Conservation (phyloP, 2,329 filamentous ascomycete genomes). For the Phoma sp. region DNA sequence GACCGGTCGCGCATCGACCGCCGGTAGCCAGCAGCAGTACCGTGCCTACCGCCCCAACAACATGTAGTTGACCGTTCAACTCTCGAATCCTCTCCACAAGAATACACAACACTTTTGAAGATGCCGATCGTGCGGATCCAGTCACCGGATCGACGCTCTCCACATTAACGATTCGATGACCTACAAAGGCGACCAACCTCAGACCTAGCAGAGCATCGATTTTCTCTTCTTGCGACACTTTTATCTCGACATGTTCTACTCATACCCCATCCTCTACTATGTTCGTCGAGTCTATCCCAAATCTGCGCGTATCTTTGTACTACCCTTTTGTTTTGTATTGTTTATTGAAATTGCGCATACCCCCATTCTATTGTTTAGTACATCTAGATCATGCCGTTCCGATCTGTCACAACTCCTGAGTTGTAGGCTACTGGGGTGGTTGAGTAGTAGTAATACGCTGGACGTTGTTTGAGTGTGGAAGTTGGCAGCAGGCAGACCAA, state of each 20-base stretch:
- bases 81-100: too few species aligned
- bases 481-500: not conserved
- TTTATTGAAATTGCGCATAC: conserved; percentile 35
- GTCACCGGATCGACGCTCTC: not conserved
- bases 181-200: not conserved
- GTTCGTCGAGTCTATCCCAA: conserved; percentile 2
- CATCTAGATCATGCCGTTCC: conserved; percentile 25
- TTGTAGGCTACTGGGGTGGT: not conserved
- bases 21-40: conserved; percentile 39
- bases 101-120: too few species aligned
- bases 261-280: conserved; percentile 14
- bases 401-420: not conserved
- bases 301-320: conserved; percentile 16
- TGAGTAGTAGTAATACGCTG: conserved; percentile 14
- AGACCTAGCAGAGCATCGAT: not conserved
- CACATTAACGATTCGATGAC: not conserved
- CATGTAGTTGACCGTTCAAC: conserved; percentile 18
- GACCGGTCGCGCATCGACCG: conserved; percentile 46
- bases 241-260: conserved; percentile 11
- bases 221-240: conserved; percentile 7
- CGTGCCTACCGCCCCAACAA: conserved; percentile 34
- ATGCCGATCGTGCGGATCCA: not conserved
- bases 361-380: conserved; percentile 30
- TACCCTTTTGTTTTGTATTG: conserved; percentile 19
- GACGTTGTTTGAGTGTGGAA: not conserved